phyloP scores from a whole-genome alignment of 495 filamentous ascomycete genomes.

The Neurospora sp. region DNA sequence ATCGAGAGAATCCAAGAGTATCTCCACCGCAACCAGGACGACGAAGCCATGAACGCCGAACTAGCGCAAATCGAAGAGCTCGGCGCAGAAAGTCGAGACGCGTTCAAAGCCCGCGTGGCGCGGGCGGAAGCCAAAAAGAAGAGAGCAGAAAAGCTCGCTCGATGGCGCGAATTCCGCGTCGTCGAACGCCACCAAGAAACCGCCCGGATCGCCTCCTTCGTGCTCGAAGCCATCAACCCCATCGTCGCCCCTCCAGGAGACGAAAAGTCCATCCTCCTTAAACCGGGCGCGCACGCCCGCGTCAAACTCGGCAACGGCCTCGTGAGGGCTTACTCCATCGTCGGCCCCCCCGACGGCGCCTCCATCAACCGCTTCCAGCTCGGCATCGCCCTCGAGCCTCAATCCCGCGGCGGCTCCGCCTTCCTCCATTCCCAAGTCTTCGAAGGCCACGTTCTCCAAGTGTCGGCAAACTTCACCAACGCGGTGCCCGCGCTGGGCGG shows the following conservation, averaged over 20 bases:
- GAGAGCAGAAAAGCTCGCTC: slow-evolving; percentile 14
- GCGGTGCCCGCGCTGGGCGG: slow-evolving; percentile 15
- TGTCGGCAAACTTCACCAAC: slow-evolving; percentile 27
- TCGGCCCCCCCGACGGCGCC: slow-evolving; percentile 10
- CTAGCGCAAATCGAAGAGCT: slow-evolving; percentile 36
- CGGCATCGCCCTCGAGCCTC: slow-evolving; percentile 34
- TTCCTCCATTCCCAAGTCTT: slow-evolving; percentile 38
- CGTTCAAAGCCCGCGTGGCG: slow-evolving; percentile 29
- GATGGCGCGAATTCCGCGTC: slow-evolving; percentile 35
- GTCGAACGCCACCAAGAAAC: slow-evolving; percentile 35
- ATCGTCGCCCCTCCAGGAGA: neutral
- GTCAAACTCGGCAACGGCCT: slow-evolving; percentile 36
- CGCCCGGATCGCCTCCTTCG: slow-evolving; percentile 28
- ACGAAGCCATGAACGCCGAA: slow-evolving; percentile 35
- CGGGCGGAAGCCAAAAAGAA: slow-evolving; percentile 6
- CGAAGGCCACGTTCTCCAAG: slow-evolving; percentile 35
- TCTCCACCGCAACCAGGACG: slow-evolving; percentile 35
- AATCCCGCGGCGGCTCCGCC: slow-evolving; percentile 37
- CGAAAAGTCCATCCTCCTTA: slow-evolving; percentile 5
- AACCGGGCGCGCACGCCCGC: slow-evolving; percentile 32
- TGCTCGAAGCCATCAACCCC: slow-evolving; percentile 24
- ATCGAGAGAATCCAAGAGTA: slow-evolving; percentile 47
- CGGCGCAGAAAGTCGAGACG: slow-evolving; percentile 34
- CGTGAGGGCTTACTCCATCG: slow-evolving; percentile 38
- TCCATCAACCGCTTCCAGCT: slow-evolving; percentile 30